Percentiles rank a stretch among this genome's conserved stretches.
These are phyloP conservation scores for Colletotrichum sp. DNA, from an alignment of 2,329 filamentous ascomycete genomes.

Conservation along the genomic window DNA sequence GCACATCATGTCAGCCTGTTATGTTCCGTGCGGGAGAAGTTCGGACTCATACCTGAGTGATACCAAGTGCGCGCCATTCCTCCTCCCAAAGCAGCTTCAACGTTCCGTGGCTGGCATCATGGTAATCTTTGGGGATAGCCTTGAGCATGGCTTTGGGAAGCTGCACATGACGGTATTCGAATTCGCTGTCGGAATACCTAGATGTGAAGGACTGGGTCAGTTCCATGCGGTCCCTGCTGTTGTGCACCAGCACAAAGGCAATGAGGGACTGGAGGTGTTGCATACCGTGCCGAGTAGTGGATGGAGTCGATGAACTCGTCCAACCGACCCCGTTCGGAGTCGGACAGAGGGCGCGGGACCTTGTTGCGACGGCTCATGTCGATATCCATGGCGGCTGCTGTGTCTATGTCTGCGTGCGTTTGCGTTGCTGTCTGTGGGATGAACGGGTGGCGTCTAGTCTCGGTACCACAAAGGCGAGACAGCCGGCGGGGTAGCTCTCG, in stretches of 20 bases:
- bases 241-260: background rate
- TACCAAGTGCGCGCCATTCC: slow-evolving; percentile 95
- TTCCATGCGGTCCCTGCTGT: background rate
- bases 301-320: slow-evolving; percentile 94
- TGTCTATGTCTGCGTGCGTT: background rate
- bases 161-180: slow-evolving; percentile 97
- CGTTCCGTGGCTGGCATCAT: slow-evolving; percentile 86
- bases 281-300: slow-evolving; percentile 89
- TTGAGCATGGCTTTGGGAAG: slow-evolving; percentile 99
- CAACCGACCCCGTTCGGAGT: slow-evolving; percentile 80
- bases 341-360: slow-evolving; percentile 78
- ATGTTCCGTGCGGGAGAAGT: background rate
- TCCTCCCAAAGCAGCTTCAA: slow-evolving; percentile 98
- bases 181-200: slow-evolving; percentile 92
- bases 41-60: slow-evolving; percentile 81
- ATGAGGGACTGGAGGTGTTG: background rate
- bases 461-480: slow-evolving; percentile 8
- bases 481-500: slow-evolving; percentile 1
- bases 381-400: slow-evolving; percentile 54
- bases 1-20: slow-evolving; percentile 15
- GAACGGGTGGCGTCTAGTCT: slow-evolving; percentile 13
- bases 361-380: slow-evolving; percentile 88
- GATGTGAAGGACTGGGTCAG: background rate
- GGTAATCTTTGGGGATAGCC: slow-evolving; percentile 92
- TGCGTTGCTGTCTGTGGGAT: background rate